Conservation (phyloP, 1,284 basidiomycete species). For the Cutaneotrichosporon daszewskae region DNA sequence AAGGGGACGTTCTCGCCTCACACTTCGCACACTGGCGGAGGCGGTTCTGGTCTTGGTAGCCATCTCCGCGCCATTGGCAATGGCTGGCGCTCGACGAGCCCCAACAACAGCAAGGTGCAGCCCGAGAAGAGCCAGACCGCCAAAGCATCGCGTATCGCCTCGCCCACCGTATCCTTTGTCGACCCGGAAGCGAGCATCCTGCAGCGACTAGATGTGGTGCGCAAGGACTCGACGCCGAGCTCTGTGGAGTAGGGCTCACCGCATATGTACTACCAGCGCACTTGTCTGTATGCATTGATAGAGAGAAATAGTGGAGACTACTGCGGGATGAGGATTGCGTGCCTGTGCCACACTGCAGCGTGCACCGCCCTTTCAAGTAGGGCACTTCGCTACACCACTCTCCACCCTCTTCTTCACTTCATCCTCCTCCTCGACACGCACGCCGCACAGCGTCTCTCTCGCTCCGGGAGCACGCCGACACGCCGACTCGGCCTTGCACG, state of each 20-base stretch:
- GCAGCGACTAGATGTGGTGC: constrained; percentile 8
- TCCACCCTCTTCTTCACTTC: no score
- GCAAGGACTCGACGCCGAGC: not conserved
- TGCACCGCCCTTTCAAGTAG: no score
- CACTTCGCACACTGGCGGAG: constrained; percentile 1
- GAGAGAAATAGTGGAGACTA: no score
- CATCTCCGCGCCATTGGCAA: not conserved
- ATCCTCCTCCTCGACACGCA: no score
- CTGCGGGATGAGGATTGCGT: no score
- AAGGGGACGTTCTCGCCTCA: constrained; percentile 28
- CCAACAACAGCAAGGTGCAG: not conserved
- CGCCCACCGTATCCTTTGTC: constrained; percentile 14
- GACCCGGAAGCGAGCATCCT: constrained; percentile 16
- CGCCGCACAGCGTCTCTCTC: no score
- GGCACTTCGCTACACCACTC: no score
- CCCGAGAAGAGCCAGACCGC: not conserved
- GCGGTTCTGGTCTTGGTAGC: not conserved
- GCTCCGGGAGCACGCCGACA: no score
- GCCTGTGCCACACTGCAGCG: no score
- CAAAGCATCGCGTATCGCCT: constrained; percentile 1
- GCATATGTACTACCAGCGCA: not conserved
- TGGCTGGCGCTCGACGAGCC: not conserved
- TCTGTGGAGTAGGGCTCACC: not conserved
- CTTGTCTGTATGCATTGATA: not conserved
- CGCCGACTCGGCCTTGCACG: no score